phyloP scores from a whole-genome alignment of 257 asterid species.

The Voacanga thouarsii region DNA sequence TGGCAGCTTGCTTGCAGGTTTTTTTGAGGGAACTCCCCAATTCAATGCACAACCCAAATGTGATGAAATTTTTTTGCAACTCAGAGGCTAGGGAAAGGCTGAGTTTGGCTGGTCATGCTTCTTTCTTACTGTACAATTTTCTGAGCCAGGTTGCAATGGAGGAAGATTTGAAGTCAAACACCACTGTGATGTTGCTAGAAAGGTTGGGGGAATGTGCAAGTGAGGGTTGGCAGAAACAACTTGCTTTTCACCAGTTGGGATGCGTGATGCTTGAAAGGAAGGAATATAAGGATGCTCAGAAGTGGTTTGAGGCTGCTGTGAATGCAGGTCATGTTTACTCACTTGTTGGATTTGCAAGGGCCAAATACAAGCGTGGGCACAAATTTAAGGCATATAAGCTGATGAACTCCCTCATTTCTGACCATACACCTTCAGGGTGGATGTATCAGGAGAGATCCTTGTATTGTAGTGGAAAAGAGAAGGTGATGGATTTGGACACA shows the following conservation, averaged over 20 bases:
- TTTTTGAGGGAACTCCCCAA: constrained; percentile 78
- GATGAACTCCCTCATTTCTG: constrained; percentile 73
- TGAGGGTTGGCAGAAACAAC: constrained; percentile 77
- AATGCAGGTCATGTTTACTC: constrained; percentile 79
- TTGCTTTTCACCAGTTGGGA: constrained; percentile 80
- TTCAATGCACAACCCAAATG: constrained; percentile 60
- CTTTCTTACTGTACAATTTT: constrained; percentile 68
- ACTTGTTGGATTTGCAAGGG: constrained; percentile 73
- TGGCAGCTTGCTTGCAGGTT: constrained; percentile 93
- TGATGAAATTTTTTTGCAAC: constrained; percentile 55
- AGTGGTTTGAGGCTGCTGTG: constrained; percentile 78
- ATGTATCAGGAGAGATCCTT: constrained; percentile 94
- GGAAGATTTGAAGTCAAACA: constrained; percentile 71
- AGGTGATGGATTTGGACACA: constrained; percentile 59
- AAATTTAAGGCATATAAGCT: constrained; percentile 75
- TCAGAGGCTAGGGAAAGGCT: constrained; percentile 64
- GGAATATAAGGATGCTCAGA: constrained; percentile 89
- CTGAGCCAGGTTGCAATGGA: constrained; percentile 84
- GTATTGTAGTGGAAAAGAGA: constrained; percentile 70
- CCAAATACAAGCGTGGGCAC: constrained; percentile 82
- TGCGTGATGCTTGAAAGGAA: constrained; percentile 91
- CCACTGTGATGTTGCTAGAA: constrained; percentile 82
- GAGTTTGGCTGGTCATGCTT: constrained; percentile 67
- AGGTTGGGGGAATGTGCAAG: constrained; percentile 76
- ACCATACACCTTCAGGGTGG: constrained; percentile 74